These are phyloP conservation scores for Irpex rosettiformis DNA, from an alignment of 1,284 basidiomycete genomes.

Conservation along the genomic window DNA sequence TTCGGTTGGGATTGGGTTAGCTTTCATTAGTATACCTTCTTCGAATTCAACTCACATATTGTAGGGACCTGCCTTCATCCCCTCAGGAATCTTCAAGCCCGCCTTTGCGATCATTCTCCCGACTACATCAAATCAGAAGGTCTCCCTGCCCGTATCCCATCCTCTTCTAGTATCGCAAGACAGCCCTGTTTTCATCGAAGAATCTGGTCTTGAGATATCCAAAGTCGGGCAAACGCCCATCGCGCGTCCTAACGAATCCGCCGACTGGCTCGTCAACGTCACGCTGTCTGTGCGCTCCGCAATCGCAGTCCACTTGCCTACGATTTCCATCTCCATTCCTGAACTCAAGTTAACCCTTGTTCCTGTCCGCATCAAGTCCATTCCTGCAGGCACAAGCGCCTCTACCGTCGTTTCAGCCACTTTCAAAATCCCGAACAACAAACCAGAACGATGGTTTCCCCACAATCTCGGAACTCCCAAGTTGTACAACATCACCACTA, in stretches of 20 bases:
- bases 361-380: constrained; percentile 24
- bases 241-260: constrained; percentile 37
- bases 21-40: neutral
- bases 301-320: constrained; percentile 30
- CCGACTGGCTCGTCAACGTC: constrained; percentile 55
- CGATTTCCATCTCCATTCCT: constrained; percentile 41
- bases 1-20: constrained; percentile 60
- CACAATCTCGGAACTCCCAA: constrained; percentile 52
- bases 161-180: constrained; percentile 24
- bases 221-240: constrained; percentile 45
- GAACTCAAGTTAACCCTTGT: constrained; percentile 40
- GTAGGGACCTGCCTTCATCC: constrained; percentile 56
- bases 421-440: constrained; percentile 43
- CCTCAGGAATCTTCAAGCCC: constrained; percentile 51
- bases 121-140: constrained; percentile 15
- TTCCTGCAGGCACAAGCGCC: constrained; percentile 30
- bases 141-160: constrained; percentile 12
- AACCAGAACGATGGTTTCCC: constrained; percentile 52
- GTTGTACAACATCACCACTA: constrained; percentile 47
- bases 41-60: neutral
- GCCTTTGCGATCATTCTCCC: constrained; percentile 44
- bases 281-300: constrained; percentile 48
- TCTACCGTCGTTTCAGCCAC: constrained; percentile 39
- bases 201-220: constrained; percentile 51
- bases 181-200: constrained; percentile 45